phyloP scores from a whole-genome alignment of 2,329 filamentous ascomycete genomes.

The Drechmeria coniospora region DNA sequence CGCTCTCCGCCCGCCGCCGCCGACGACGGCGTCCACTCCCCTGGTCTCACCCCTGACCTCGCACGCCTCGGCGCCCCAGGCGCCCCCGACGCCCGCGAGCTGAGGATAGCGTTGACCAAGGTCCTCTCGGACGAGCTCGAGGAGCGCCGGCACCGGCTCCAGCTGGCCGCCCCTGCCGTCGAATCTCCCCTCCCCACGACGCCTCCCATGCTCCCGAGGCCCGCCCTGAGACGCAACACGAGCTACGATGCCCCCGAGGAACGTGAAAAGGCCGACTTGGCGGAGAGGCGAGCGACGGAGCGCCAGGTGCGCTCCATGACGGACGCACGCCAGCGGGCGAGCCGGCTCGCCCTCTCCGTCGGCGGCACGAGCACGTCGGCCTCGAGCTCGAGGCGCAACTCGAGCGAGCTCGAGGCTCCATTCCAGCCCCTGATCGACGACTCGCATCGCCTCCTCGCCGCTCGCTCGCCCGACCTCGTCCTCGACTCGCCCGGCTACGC shows the following conservation, averaged over 20 bases:
- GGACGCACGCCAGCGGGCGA: slow-evolving; percentile 22
- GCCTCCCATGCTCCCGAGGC: slow-evolving; percentile 14
- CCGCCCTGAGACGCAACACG: slow-evolving; percentile 25
- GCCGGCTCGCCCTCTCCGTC: slow-evolving; percentile 23
- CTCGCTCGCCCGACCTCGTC: slow-evolving; percentile 7
- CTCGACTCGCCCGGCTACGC: slow-evolving; percentile 2
- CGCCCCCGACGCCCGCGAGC: slow-evolving; percentile 22
- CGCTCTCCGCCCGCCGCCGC: slow-evolving; percentile 2
- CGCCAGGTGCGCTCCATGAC: slow-evolving; percentile 23
- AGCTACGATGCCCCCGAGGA: slow-evolving; percentile 26
- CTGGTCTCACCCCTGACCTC: slow-evolving; percentile 6
- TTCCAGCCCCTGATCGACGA: slow-evolving; percentile 18
- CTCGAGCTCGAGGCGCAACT: slow-evolving; percentile 20
- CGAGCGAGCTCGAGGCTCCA: slow-evolving; percentile 14
- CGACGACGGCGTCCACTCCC: no score
- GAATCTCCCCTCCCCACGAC: slow-evolving; percentile 2
- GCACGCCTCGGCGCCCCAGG: slow-evolving; percentile 14
- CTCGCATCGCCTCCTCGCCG: slow-evolving; percentile 11
- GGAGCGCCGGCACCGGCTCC: slow-evolving; percentile 5
- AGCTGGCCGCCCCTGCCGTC: neutral
- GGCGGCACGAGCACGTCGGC: slow-evolving; percentile 22
- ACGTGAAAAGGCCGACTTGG: slow-evolving; percentile 22
- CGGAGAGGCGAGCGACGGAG: slow-evolving; percentile 20
- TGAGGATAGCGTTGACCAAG: slow-evolving; percentile 22
- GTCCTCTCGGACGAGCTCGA: slow-evolving; percentile 19